Conservation (phyloP, 192 early-diverging fungal species). For the Umbelopsis vinacea region DNA sequence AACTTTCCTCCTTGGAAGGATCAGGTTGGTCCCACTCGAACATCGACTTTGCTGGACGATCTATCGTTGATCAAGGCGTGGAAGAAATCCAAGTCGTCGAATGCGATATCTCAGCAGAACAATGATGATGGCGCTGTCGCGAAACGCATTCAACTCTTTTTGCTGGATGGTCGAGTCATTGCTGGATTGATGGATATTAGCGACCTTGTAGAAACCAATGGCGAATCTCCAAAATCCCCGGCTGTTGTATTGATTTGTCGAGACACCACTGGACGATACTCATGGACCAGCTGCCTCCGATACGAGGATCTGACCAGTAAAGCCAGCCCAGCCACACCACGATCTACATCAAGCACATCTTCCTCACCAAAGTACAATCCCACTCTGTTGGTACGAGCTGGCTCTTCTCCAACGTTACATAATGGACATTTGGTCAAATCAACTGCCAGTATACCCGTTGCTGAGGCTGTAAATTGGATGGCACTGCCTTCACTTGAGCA, state of each 20-base stretch:
- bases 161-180: conserved; percentile 69
- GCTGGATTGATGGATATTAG: conserved; percentile 66
- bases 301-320: conserved; percentile 46
- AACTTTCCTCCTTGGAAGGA: conserved; percentile 72
- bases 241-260: conserved; percentile 63
- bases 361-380: background rate
- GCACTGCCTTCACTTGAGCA: conserved; percentile 15
- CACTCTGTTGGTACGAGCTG: background rate
- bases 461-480: conserved; percentile 16
- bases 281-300: conserved; percentile 62
- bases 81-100: background rate
- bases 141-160: conserved; percentile 67
- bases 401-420: background rate
- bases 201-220: background rate
- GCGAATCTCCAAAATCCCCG: conserved; percentile 37
- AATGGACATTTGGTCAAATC: background rate
- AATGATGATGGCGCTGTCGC: conserved; percentile 24
- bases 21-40: conserved; percentile 58
- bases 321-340: background rate
- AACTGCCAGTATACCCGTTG: conserved; percentile 3
- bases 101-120: background rate
- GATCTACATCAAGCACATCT: background rate
- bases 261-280: conserved; percentile 73
- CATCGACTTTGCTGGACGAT: conserved; percentile 73
- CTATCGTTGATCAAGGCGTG: conserved; percentile 22